These are phyloP conservation scores for Tylopilus sp. DNA, from an alignment of 768 basidiomycete species.

Conservation along the genomic window DNA sequence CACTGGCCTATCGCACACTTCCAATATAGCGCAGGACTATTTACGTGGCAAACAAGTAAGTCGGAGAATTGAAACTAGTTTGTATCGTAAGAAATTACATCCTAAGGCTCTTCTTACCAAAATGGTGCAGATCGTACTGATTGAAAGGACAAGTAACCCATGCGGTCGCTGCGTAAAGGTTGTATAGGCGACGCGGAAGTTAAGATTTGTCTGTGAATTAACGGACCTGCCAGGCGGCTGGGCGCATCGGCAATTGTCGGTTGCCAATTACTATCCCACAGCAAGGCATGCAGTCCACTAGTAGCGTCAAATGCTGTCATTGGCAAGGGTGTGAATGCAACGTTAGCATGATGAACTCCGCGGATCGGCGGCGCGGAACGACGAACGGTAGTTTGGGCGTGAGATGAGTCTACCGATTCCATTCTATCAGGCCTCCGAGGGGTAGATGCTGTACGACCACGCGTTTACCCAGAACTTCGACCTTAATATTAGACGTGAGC, in stretches of 20 bases:
- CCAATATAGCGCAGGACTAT: slow-evolving; percentile 3
- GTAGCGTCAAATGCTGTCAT: not conserved
- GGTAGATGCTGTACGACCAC: slow-evolving; percentile 97
- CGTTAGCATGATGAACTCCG: slow-evolving; percentile 12
- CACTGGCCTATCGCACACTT: not conserved
- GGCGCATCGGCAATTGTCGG: not conserved
- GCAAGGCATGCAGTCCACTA: not conserved
- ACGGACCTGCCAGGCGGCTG: not conserved
- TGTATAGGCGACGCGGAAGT: not conserved
- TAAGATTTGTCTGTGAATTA: not conserved
- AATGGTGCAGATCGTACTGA: too few relatives aligned
- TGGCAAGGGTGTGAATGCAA: slow-evolving; percentile 18
- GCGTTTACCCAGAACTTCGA: slow-evolving; percentile 87
- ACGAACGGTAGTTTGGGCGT: not conserved
- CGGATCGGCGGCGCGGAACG: slow-evolving; percentile 8
- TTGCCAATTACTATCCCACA: not conserved
- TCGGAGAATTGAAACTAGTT: not conserved
- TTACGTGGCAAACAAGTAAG: slow-evolving; percentile 14
- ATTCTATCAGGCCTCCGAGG: slow-evolving; percentile 76
- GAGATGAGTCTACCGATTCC: slow-evolving; percentile 44
- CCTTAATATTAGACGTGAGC: slow-evolving; percentile 38
- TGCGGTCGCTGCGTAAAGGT: not conserved
- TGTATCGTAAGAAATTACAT: not conserved
- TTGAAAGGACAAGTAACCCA: not conserved
- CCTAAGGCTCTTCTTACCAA: too few relatives aligned